A percentile compares a stretch with the other conserved stretches of the same genome.
phyloP scores from a whole-genome alignment of 2,329 filamentous ascomycete species.

The Fusarium neocosmosporiellum region DNA sequence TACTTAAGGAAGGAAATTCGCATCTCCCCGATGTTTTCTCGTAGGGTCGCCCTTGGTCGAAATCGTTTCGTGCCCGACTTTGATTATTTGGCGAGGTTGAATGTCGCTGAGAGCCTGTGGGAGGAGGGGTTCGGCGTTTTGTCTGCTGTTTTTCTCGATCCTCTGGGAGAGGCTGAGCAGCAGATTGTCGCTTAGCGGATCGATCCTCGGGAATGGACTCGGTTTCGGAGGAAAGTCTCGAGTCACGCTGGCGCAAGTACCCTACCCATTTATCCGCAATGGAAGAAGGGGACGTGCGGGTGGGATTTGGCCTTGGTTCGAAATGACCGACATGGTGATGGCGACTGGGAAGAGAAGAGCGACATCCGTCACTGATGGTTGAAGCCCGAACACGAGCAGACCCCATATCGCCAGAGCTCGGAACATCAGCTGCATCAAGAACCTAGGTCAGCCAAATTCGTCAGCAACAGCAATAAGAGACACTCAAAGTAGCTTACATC shows the following conservation, averaged over 20 bases:
- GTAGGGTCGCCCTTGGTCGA: slow-evolving; percentile 35
- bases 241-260: slow-evolving; percentile 12
- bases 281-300: not conserved
- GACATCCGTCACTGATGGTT: not conserved
- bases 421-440: not conserved
- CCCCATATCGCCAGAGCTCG: not conserved
- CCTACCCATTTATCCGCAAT: slow-evolving; percentile 25
- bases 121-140: slow-evolving; percentile 44
- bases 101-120: slow-evolving; percentile 33
- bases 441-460: not conserved
- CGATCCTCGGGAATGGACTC: slow-evolving; percentile 28
- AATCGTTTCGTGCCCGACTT: slow-evolving; percentile 25
- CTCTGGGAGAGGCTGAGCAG: not conserved
- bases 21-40: slow-evolving; percentile 29
- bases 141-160: not conserved
- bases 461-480: not conserved
- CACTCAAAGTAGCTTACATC: not conserved
- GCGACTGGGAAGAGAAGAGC: not conserved
- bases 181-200: slow-evolving; percentile 9
- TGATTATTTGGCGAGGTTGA: slow-evolving; percentile 27
- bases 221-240: not conserved
- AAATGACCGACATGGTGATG: not conserved
- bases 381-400: not conserved
- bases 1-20: not conserved
- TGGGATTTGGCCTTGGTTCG: not conserved